Percentiles rank a stretch among this genome's conserved stretches.
These are phyloP conservation scores for Beta vulgaris DNA, from an alignment of 148 eudicot genomes.

Conservation along the genomic window DNA sequence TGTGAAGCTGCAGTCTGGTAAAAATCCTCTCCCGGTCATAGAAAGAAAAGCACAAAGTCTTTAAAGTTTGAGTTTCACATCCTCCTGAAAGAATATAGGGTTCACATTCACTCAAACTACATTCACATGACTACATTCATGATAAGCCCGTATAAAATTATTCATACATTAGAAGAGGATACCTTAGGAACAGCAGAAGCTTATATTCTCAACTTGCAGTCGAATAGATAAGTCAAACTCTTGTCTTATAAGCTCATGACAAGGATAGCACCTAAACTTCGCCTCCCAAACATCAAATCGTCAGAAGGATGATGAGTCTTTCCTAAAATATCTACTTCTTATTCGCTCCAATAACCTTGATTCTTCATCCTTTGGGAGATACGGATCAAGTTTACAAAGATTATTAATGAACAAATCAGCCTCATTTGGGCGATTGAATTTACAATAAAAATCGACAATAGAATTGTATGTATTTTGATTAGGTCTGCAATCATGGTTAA, in stretches of 20 bases:
- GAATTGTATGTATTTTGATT: constrained; percentile 75
- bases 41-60: constrained; percentile 6
- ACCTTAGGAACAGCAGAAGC: constrained; percentile 11
- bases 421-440: constrained; percentile 54
- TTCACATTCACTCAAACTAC: neutral
- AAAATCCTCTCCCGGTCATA: neutral
- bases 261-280: neutral
- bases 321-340: constrained; percentile 11
- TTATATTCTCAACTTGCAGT: constrained; percentile 9
- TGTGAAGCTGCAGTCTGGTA: neutral
- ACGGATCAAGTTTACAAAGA: constrained; percentile 67
- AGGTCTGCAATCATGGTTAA: constrained; percentile 70
- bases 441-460: constrained; percentile 79
- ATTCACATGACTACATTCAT: constrained; percentile 1
- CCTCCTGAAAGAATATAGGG: constrained; percentile 1
- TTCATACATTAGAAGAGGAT: neutral
- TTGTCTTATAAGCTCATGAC: constrained; percentile 4
- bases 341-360: constrained; percentile 44
- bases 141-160: neutral
- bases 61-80: constrained; percentile 1
- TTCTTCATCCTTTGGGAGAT: constrained; percentile 58
- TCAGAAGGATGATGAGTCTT: constrained; percentile 3
- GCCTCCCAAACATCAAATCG: neutral
- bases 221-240: neutral
- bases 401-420: constrained; percentile 57